Evolutionary conservation across 768 basidiomycete genomes (phyloP).

Genomic region (Infundibulicybe gibba): DNA sequence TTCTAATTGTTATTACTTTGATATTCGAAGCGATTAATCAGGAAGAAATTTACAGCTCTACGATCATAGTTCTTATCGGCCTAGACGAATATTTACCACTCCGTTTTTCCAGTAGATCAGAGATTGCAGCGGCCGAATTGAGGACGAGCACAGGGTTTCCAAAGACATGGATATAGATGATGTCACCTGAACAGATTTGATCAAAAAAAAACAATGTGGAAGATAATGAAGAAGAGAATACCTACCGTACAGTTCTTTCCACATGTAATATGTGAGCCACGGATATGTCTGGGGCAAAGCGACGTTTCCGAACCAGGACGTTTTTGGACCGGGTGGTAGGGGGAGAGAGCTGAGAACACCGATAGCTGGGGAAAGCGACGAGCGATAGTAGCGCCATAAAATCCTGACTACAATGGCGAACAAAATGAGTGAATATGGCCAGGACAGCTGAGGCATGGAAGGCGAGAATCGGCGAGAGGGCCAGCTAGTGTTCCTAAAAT

Average conservation of each 20-base stretch:
- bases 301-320: conserved; percentile 29
- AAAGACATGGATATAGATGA: conserved; percentile 9
- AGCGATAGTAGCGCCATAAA: conserved; percentile 5
- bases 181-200: conserved; percentile 28
- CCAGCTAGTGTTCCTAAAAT: no score
- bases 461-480: no score
- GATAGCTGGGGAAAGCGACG: conserved; percentile 1
- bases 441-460: neutral
- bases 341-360: conserved; percentile 13
- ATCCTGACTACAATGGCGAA: conserved; percentile 7
- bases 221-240: conserved; percentile 1
- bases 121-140: conserved; percentile 8
- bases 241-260: conserved; percentile 40
- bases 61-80: conserved; percentile 36
- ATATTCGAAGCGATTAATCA: neutral
- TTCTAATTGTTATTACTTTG: conserved; percentile 12
- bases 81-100: conserved; percentile 22
- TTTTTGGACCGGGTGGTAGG: conserved; percentile 39
- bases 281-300: conserved; percentile 32
- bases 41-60: conserved; percentile 31
- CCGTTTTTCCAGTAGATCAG: conserved; percentile 12
- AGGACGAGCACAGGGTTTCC: conserved; percentile 10
- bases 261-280: conserved; percentile 42
- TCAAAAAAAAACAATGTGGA: neutral
- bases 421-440: neutral